These are phyloP conservation scores for Thymus quinquecostatus DNA, from an alignment of 257 asterid genomes.

Conservation along the genomic window DNA sequence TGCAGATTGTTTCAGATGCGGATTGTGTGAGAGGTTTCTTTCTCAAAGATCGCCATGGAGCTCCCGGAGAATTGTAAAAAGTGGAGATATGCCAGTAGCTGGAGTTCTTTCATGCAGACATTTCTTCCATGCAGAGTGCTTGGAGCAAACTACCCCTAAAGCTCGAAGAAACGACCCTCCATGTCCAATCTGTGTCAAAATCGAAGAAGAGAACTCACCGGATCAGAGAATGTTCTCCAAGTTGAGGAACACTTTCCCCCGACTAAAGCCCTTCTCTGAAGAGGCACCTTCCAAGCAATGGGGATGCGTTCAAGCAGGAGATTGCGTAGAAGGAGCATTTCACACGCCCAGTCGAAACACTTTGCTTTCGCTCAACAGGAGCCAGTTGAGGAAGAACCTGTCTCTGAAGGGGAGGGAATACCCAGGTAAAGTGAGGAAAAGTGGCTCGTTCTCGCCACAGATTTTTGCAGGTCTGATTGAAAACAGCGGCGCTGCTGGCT, in stretches of 20 bases:
- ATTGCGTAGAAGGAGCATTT: conserved; percentile 86
- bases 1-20: conserved; percentile 68
- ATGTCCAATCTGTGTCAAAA: conserved; percentile 76
- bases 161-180: conserved; percentile 83
- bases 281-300: conserved; percentile 77
- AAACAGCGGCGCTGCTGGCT: conserved; percentile 57
- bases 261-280: conserved; percentile 64
- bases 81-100: conserved; percentile 92
- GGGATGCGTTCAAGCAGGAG: conserved; percentile 85
- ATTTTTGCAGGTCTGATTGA: conserved; percentile 54
- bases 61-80: conserved; percentile 74
- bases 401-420: conserved; percentile 68
- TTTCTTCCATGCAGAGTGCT: conserved; percentile 93
- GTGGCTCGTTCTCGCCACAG: conserved; percentile 65
- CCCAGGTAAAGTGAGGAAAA: conserved; percentile 69
- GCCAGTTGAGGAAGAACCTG: conserved; percentile 60
- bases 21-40: conserved; percentile 84
- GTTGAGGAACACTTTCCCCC: conserved; percentile 58
- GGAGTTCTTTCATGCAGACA: conserved; percentile 94
- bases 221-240: conserved; percentile 62
- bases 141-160: conserved; percentile 90
- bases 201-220: conserved; percentile 65
- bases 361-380: conserved; percentile 69
- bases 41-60: conserved; percentile 97
- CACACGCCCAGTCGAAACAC: conserved; percentile 61